These are phyloP conservation scores for Neoascochyta sp. DNA, from an alignment of 2,329 filamentous ascomycete genomes.

Conservation along the genomic window DNA sequence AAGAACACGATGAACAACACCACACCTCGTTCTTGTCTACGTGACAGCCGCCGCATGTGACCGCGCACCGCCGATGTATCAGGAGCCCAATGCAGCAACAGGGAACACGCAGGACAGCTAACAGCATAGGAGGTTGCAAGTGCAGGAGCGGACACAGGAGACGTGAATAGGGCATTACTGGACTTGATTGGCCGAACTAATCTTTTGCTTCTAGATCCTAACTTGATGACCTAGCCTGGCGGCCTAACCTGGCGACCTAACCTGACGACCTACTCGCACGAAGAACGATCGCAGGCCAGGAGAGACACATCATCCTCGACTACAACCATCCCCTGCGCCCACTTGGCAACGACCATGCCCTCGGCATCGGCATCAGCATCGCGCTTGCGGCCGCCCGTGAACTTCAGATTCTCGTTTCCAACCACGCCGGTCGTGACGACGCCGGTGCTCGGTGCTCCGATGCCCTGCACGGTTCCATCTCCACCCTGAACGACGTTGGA, in stretches of 20 bases:
- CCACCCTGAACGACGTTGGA: constrained; percentile 53
- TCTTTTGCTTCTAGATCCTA: too few species aligned
- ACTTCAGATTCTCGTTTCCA: constrained; percentile 48
- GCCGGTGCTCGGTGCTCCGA: constrained; percentile 40
- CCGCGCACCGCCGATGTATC: too few species aligned
- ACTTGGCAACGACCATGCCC: constrained; percentile 28
- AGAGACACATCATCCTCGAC: constrained; percentile 18
- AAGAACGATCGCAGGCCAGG: constrained; percentile 23
- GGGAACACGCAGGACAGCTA: too few species aligned
- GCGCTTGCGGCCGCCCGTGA: constrained; percentile 31
- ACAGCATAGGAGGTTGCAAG: too few species aligned
- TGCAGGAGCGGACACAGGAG: too few species aligned
- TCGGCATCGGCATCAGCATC: constrained; percentile 11
- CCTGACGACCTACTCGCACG: constrained; percentile 15
- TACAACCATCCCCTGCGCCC: constrained; percentile 22
- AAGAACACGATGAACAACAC: constrained; percentile 28
- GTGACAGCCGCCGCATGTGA: too few species aligned
- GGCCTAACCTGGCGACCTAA: too few species aligned
- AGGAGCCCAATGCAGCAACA: too few species aligned
- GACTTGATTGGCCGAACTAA: too few species aligned
- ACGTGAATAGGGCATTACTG: too few species aligned
- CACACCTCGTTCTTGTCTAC: too few species aligned
- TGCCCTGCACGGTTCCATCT: constrained; percentile 48
- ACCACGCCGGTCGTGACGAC: constrained; percentile 50
- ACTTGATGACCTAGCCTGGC: too few species aligned